Conservation (phyloP, 345 rosid genomes). For the Acer yangbiense region DNA sequence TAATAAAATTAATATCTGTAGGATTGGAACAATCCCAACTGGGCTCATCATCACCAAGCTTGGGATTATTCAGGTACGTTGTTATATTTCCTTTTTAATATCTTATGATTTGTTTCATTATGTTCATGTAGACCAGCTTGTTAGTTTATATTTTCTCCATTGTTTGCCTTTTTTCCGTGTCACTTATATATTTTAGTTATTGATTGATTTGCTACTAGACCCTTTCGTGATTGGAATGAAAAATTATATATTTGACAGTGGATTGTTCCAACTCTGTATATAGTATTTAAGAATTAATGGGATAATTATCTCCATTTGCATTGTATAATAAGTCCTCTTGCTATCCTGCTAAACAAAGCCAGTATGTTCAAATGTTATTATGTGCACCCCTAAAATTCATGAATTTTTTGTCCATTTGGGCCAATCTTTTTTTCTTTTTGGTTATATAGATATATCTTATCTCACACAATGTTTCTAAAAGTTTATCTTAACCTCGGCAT, state of each 20-base stretch:
- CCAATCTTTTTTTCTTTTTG: not conserved
- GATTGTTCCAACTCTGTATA: not conserved
- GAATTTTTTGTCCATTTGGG: not conserved
- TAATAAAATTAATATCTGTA: constrained; percentile 24
- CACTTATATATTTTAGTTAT: not conserved
- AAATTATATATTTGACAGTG: not conserved
- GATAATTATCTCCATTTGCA: not conserved
- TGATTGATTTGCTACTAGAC: not conserved
- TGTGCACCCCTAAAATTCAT: too few species aligned
- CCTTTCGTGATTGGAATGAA: not conserved
- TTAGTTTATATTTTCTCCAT: not conserved
- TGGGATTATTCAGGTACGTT: constrained; percentile 50
- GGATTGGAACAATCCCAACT: constrained; percentile 78
- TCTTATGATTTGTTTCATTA: not conserved
- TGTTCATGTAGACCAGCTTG: not conserved
- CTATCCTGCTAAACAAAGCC: too few species aligned
- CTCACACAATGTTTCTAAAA: not conserved
- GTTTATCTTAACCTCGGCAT: constrained; percentile 1
- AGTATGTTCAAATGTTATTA: too few species aligned
- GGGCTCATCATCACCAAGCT: constrained; percentile 69
- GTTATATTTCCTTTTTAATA: not conserved
- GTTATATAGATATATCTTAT: not conserved
- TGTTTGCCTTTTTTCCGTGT: not conserved
- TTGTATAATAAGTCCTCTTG: too few species aligned
- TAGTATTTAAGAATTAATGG: not conserved